Percentiles rank a stretch among this genome's conserved stretches.
Evolutionary conservation across 495 filamentous ascomycete genomes (phyloP).

Genomic region (Talaromyces thailandensis): DNA sequence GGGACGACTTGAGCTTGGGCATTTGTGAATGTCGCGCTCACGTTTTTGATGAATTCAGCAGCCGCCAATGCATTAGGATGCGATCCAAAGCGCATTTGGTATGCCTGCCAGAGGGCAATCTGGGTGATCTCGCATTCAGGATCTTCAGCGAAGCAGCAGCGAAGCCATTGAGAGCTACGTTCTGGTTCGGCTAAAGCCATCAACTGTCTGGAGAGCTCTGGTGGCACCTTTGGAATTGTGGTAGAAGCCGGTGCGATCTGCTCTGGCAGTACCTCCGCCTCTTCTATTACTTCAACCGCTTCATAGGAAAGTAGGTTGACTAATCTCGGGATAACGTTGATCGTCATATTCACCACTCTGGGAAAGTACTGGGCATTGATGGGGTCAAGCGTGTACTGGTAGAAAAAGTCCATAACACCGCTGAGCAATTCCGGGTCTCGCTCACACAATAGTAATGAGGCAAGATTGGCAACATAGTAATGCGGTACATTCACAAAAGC

Average conservation of each 20-base stretch:
- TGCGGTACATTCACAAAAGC: constrained; percentile 61
- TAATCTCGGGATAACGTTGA: constrained; percentile 62
- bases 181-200: constrained; percentile 74
- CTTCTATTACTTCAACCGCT: constrained; percentile 33
- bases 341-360: constrained; percentile 51
- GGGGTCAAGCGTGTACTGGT: constrained; percentile 80
- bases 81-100: constrained; percentile 70
- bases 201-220: constrained; percentile 67
- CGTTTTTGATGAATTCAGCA: constrained; percentile 95
- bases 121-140: constrained; percentile 81
- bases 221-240: constrained; percentile 67
- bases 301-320: constrained; percentile 65
- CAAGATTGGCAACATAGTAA: constrained; percentile 55
- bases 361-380: constrained; percentile 74
- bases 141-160: constrained; percentile 70
- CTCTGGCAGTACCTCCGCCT: constrained; percentile 36
- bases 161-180: constrained; percentile 73
- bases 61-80: constrained; percentile 63
- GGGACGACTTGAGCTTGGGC: constrained; percentile 76
- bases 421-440: constrained; percentile 78
- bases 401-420: constrained; percentile 86
- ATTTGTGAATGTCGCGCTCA: constrained; percentile 65
- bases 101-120: constrained; percentile 93
- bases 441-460: constrained; percentile 74
- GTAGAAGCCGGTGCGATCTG: constrained; percentile 39